Evolutionary conservation across 305 asterid species (phyloP).

Genomic region (Fraxinus xanthoxyloides): DNA sequence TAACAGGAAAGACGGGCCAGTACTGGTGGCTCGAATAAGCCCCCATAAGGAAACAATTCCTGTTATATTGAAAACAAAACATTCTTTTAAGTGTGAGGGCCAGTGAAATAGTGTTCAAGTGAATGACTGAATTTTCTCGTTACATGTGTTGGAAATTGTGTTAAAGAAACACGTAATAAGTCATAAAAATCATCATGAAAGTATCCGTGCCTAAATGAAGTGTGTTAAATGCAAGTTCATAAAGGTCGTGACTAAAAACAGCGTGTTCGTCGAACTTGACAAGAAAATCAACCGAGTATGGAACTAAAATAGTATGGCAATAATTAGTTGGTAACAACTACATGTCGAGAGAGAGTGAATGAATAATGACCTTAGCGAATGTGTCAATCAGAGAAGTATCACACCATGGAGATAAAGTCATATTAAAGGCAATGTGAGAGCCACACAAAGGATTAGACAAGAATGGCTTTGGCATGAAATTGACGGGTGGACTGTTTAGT

Average conservation of each 20-base stretch:
- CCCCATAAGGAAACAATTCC: not conserved
- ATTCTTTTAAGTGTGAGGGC: not conserved
- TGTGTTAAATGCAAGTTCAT: not conserved
- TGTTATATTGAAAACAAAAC: not conserved
- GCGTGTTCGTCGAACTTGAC: not conserved
- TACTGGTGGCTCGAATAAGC: not conserved
- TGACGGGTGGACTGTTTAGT: too few species aligned
- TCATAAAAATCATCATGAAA: not conserved
- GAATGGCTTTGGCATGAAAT: not conserved
- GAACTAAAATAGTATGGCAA: not conserved
- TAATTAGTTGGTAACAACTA: not conserved
- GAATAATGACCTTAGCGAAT: not conserved
- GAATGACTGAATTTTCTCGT: not conserved
- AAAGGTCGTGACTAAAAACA: not conserved
- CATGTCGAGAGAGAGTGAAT: not conserved
- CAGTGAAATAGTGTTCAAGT: not conserved
- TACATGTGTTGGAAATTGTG: not conserved
- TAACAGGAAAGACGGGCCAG: not conserved
- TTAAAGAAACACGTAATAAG: not conserved
- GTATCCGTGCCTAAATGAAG: not conserved
- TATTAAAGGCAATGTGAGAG: not conserved
- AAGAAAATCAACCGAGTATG: not conserved
- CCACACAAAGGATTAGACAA: not conserved
- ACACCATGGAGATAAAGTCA: not conserved
- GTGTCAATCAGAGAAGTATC: not conserved